Evolutionary conservation across 441 rosid genomes (phyloP), one percentile per base, ranked within the genome.

Genomic region (Lagerstroemia fauriei): DNA sequence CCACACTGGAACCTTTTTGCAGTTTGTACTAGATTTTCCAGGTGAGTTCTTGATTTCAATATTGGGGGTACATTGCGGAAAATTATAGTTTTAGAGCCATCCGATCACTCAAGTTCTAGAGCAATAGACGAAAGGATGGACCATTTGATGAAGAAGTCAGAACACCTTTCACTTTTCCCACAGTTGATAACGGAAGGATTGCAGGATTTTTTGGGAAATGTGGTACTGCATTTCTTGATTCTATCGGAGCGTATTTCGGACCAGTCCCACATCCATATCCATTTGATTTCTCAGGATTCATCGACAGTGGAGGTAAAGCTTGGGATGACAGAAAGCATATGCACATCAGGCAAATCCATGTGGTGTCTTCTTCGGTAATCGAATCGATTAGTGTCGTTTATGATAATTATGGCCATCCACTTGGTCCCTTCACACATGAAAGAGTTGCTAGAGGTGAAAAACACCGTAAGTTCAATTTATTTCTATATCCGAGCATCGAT

Each of bases 181-280:
- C 44, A 6, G 44, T 38, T 38, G 44, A 38, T 38, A 38, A 38
- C 44, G 44, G 44, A 38, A 38, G 44, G 44, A 38, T 38, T 38
- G 44, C 6, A 38, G 44, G 44, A 38, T 38, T 38, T 38, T 38
- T 38, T 38, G n/a, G n/a, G n/a, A n/a, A n/a, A n/a, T n/a, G 44
- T 2, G 44, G 44, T 38, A 38, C 44, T 38, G 44, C 63, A 29
- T 34, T 38, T 59, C 73, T 81, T 34, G 22, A 63, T 46, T 81
- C 79, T 14, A 51, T 81, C 0, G 74, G 79, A 47, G 83, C 83
- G 29, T 32, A 80, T 59, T 73, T 80, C 4, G 75, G 27, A 46
- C 75, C 50, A 72, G n/a, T 41, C 25, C 51, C 51, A n/a, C 29
- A 25, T 9, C 11, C n/a, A 7, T 63, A 63, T 63, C 75, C 51